Evolutionary conservation across 108 stramenopile species (phyloP).

Genomic region (Cyclotella sp.): DNA sequence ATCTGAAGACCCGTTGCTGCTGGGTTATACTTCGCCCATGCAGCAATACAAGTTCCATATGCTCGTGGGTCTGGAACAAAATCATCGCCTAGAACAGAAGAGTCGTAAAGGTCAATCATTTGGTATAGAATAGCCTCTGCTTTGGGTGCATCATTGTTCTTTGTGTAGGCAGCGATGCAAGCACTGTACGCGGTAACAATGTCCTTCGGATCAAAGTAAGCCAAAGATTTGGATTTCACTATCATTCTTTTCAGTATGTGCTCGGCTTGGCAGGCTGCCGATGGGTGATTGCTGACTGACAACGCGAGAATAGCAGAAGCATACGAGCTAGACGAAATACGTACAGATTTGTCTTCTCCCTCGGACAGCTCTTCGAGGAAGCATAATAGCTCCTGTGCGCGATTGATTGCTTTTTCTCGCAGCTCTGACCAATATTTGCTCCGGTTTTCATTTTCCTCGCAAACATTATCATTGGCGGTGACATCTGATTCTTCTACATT

Average conservation of each 20-base stretch:
- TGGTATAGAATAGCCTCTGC: constrained; percentile 43
- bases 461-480: background rate
- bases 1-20: background rate
- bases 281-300: constrained; percentile 32
- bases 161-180: constrained; percentile 52
- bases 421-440: background rate
- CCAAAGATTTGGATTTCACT: constrained; percentile 4
- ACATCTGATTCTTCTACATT: background rate
- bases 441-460: background rate
- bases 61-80: constrained; percentile 51
- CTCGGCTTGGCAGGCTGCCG: constrained; percentile 35
- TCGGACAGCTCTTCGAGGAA: constrained; percentile 22
- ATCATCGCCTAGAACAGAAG: constrained; percentile 20
- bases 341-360: constrained; percentile 1
- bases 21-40: constrained; percentile 36
- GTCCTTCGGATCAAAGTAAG: constrained; percentile 33
- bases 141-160: constrained; percentile 47
- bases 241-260: constrained; percentile 47
- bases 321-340: constrained; percentile 43
- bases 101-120: constrained; percentile 52
- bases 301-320: constrained; percentile 46
- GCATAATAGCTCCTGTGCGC: constrained; percentile 37
- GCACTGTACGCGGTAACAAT: constrained; percentile 46
- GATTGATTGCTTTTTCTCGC: constrained; percentile 32
- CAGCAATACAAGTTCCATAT: constrained; percentile 46